Conservation (phyloP, 2,329 filamentous ascomycete species). For the Phyllosticta paracitricarpa region DNA sequence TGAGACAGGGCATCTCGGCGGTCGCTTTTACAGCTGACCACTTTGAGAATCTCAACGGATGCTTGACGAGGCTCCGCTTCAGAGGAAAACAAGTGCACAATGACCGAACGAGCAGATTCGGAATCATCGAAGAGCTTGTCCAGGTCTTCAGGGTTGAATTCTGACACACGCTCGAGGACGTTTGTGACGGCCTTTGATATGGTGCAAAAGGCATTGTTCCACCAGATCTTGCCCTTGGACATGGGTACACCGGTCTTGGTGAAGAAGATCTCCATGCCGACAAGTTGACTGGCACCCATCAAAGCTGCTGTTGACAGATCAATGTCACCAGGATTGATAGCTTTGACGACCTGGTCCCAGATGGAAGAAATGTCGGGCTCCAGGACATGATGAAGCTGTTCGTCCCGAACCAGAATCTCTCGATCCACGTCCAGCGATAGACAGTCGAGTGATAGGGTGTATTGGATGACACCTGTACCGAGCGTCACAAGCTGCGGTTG, state of each 20-base stretch:
- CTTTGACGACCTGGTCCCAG: constrained; percentile 66
- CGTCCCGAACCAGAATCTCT: constrained; percentile 51
- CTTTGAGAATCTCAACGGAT: constrained; percentile 72
- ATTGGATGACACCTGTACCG: constrained; percentile 55
- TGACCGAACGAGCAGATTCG: constrained; percentile 60
- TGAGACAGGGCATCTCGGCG: constrained; percentile 52
- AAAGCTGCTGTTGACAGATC: constrained; percentile 66
- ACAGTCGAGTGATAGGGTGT: constrained; percentile 60
- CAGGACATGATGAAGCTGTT: constrained; percentile 55
- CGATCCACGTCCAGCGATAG: constrained; percentile 60
- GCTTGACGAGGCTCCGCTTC: constrained; percentile 71
- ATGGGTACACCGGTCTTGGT: constrained; percentile 25
- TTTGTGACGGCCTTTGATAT: constrained; percentile 56
- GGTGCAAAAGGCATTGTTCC: constrained; percentile 63
- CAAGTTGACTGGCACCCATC: constrained; percentile 57
- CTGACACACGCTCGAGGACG: constrained; percentile 68
- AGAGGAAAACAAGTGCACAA: constrained; percentile 72
- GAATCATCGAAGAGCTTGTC: constrained; percentile 58
- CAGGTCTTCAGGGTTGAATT: constrained; percentile 62
- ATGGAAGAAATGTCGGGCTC: constrained; percentile 63
- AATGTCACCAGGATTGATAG: constrained; percentile 56
- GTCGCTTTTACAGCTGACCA: constrained; percentile 60
- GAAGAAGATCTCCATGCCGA: constrained; percentile 63
- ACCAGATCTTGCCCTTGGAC: constrained; percentile 53
- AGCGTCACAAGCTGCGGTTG: constrained; percentile 30